Conservation (phyloP, 106 monocot species). For the Alisma plantagoaquatica region DNA sequence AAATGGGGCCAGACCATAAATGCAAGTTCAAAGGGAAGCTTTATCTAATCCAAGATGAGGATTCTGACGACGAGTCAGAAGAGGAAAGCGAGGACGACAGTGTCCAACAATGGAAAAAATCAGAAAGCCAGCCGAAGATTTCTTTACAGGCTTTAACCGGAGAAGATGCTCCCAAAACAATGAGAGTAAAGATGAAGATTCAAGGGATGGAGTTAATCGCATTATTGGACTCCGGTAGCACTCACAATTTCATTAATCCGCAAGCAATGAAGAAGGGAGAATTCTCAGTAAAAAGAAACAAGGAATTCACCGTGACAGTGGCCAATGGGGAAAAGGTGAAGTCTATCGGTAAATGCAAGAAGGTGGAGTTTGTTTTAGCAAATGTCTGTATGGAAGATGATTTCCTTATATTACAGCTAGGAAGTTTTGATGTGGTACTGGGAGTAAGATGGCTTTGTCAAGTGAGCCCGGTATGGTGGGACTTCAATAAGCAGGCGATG, state of each 20-base stretch:
- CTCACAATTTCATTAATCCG: background rate
- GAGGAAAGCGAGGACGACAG: too few species aligned
- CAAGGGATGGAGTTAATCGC: background rate
- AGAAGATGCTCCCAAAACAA: background rate
- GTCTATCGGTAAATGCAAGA: too few species aligned
- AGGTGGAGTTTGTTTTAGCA: too few species aligned
- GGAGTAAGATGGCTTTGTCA: background rate
- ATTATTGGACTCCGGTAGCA: background rate
- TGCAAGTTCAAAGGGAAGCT: too few species aligned
- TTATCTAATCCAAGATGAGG: too few species aligned
- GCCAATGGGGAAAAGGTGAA: too few species aligned
- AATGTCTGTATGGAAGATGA: background rate
- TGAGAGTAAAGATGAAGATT: background rate
- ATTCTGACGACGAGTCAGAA: too few species aligned
- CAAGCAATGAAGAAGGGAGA: too few species aligned
- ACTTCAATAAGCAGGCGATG: background rate
- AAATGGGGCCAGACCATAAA: too few species aligned
- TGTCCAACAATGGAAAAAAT: too few species aligned
- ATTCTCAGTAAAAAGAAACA: background rate
- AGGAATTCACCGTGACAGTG: background rate
- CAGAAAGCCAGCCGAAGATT: background rate
- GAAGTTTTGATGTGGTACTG: background rate
- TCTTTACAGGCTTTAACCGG: background rate
- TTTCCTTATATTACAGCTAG: background rate
- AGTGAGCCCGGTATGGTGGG: background rate